Evolutionary conservation across 768 basidiomycete genomes (phyloP).

Genomic region (Hemileccinum rubropunctum): DNA sequence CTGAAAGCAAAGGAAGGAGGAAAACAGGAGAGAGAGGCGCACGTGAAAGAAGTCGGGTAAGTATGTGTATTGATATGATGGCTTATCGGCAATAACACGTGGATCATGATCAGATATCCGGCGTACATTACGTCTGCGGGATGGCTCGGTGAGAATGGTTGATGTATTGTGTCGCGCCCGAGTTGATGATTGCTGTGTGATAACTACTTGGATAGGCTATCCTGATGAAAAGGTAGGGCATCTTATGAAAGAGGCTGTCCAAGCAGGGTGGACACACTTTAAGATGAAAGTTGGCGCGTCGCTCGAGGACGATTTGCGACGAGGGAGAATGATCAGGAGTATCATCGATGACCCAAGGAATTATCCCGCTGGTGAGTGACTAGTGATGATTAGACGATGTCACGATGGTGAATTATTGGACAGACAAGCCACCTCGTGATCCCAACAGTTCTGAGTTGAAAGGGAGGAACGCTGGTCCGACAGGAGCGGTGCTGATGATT

Average conservation of each 20-base stretch:
- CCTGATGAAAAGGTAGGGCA: slow-evolving; percentile 84
- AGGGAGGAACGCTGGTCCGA: slow-evolving; percentile 90
- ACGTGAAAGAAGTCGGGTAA: slow-evolving; percentile 62
- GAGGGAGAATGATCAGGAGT: slow-evolving; percentile 81
- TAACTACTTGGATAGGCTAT: slow-evolving; percentile 50
- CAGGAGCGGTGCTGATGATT: slow-evolving; percentile 90
- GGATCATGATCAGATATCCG: slow-evolving; percentile 58
- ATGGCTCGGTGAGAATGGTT: slow-evolving; percentile 61
- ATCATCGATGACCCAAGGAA: slow-evolving; percentile 90
- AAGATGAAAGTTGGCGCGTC: slow-evolving; percentile 96
- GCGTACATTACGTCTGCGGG: slow-evolving; percentile 91
- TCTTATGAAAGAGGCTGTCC: slow-evolving; percentile 81
- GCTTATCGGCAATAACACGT: slow-evolving; percentile 2
- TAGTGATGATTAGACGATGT: slow-evolving; percentile 6
- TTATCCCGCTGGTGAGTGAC: slow-evolving; percentile 51
- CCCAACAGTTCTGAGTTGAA: slow-evolving; percentile 56
- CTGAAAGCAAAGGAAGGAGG: slow-evolving; percentile 69
- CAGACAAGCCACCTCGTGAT: slow-evolving; percentile 42
- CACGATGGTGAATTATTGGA: not conserved
- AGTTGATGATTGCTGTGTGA: not conserved
- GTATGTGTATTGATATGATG: slow-evolving; percentile 26
- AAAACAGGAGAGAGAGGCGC: slow-evolving; percentile 74
- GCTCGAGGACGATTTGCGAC: slow-evolving; percentile 73
- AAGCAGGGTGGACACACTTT: slow-evolving; percentile 92
- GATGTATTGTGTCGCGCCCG: not conserved